Evolutionary conservation across 257 asterid genomes (phyloP), one percentile per base, ranked within the genome.

Genomic region (Nicotiana noctiflora): DNA sequence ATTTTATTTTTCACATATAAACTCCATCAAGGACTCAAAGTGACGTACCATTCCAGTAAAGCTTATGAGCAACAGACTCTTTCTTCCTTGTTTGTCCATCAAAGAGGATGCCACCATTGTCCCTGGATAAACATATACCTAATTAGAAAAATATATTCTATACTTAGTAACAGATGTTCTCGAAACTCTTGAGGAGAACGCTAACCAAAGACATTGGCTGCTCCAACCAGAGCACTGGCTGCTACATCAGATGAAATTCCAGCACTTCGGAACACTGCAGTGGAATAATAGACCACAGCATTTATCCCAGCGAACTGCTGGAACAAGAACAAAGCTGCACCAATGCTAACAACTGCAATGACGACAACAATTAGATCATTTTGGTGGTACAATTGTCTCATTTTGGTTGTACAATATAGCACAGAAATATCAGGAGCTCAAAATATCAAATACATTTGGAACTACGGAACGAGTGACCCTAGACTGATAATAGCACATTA

Each of bases 301-400:
- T 95, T 95, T 84, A 95, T 93, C 85, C 99, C 99, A 61, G 98
- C 95, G 53, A 95, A 91, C 88, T 95, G 99, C 91, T 93, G 99
- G 80, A 95, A 83, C 83, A 92, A 84, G 89, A 92, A 95, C 84
- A 95, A 89, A 81, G 94, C 91, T 62, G 94, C 97, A 81, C 99
- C 99, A 56, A 93, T 95, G 89, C 97, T 90, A 76, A 95, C 98
- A 87, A 91, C 99, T 95, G 97, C 89, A 90, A 63, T 72, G 80
- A 78, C 25, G 70, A 80, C 15, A 37, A 78, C 10, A 74, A 15
- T 80, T 68, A 18, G 59, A 80, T 32, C 19, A 59, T 46, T 59
- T 51, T 19, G 67, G 37, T 1, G 29, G 12, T 52, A 32, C 51
- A 75, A 63, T 14, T 25, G 70, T 27, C 40, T 27, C 57, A 44